Conservation (phyloP, 1,284 basidiomycete species). For the Sanghuangporus sanghuang region DNA sequence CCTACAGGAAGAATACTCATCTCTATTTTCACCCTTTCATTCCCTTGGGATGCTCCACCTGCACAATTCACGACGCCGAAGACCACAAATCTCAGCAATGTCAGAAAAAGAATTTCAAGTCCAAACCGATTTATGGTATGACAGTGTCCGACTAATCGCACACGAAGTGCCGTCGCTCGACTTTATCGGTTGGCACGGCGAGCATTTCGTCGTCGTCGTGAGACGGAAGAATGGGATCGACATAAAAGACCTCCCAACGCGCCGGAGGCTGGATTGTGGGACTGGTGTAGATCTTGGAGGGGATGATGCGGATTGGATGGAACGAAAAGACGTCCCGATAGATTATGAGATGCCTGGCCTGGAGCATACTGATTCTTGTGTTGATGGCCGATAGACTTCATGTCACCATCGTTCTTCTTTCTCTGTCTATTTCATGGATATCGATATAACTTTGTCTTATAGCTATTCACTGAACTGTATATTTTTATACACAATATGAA, state of each 20-base stretch:
- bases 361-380: constrained; percentile 20
- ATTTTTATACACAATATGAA: background rate
- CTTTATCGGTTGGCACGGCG: constrained; percentile 64
- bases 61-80: constrained; percentile 38
- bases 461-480: background rate
- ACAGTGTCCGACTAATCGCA: constrained; percentile 45
- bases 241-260: constrained; percentile 56
- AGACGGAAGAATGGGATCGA: constrained; percentile 38
- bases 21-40: constrained; percentile 40
- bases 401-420: background rate
- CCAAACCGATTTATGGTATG: constrained; percentile 52
- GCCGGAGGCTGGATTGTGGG: constrained; percentile 55
- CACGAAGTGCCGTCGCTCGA: constrained; percentile 45
- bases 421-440: background rate
- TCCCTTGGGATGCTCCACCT: constrained; percentile 55
- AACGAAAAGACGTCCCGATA: constrained; percentile 65
- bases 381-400: background rate
- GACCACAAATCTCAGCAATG: constrained; percentile 52
- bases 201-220: constrained; percentile 61
- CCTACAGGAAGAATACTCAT: constrained; percentile 46
- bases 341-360: constrained; percentile 60
- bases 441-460: background rate
- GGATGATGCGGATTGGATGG: constrained; percentile 60
- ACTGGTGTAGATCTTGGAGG: constrained; percentile 62
- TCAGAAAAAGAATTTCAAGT: constrained; percentile 52